Evolutionary conservation across 106 monocot genomes (phyloP).

Genomic region (Acorus gramineus): DNA sequence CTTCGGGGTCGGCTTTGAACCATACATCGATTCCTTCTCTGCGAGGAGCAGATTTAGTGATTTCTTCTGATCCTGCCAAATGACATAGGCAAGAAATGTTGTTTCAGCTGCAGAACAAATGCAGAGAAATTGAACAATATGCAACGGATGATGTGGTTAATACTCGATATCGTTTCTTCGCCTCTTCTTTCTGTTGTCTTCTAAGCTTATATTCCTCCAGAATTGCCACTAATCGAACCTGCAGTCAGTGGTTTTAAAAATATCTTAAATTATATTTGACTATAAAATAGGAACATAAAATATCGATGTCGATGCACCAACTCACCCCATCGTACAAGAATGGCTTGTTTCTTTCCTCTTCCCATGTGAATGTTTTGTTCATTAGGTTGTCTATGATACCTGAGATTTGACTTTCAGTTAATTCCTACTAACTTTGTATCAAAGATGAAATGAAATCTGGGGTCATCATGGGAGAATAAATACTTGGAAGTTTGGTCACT

Average conservation of each 20-base stretch:
- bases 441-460: too few relatives aligned
- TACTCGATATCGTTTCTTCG: conserved; percentile 36
- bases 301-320: not conserved
- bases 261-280: not conserved
- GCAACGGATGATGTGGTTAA: too few relatives aligned
- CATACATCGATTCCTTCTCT: conserved; percentile 54
- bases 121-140: not conserved
- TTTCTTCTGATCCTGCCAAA: conserved; percentile 79
- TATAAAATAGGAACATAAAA: not conserved
- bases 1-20: conserved; percentile 58
- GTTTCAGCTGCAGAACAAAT: too few relatives aligned
- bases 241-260: not conserved
- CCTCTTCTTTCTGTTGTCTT: conserved; percentile 75
- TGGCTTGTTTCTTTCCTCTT: conserved; percentile 51
- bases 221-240: conserved; percentile 77
- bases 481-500: conserved; percentile 83
- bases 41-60: conserved; percentile 45
- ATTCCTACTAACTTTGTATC: not conserved
- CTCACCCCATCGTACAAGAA: conserved; percentile 95
- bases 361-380: conserved; percentile 70
- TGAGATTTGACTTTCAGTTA: conserved; percentile 5
- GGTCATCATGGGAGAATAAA: not conserved
- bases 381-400: conserved; percentile 81
- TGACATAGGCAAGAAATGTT: not conserved
- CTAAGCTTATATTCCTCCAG: conserved; percentile 74